These are phyloP conservation scores for Lactifluus hygrophoroides DNA, from an alignment of 768 basidiomycete species.

Conservation along the genomic window DNA sequence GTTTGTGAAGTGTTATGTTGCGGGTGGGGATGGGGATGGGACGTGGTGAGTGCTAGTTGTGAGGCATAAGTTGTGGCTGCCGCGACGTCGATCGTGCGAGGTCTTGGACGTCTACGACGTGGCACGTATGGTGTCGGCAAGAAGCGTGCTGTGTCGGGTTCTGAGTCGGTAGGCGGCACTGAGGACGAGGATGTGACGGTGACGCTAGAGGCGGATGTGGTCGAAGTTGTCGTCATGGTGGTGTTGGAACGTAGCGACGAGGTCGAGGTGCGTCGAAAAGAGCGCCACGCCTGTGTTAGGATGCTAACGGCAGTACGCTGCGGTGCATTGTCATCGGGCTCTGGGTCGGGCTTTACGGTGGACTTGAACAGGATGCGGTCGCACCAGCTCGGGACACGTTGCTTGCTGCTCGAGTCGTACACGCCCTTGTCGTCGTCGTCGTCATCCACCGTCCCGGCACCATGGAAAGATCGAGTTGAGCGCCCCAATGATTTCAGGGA, in stretches of 20 bases:
- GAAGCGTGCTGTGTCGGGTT: background rate
- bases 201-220: background rate
- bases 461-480: slow-evolving; percentile 17
- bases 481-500: background rate
- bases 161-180: background rate
- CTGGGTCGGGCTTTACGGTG: slow-evolving; percentile 43
- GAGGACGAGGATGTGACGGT: background rate
- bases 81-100: slow-evolving; percentile 12
- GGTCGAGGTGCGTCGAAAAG: slow-evolving; percentile 9
- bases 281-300: slow-evolving; percentile 21
- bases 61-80: background rate
- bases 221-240: background rate
- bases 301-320: slow-evolving; percentile 25
- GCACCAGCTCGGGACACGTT: slow-evolving; percentile 84
- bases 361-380: slow-evolving; percentile 81
- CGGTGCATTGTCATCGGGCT: slow-evolving; percentile 32
- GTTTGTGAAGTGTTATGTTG: background rate
- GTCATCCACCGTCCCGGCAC: slow-evolving; percentile 30
- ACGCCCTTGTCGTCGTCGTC: slow-evolving; percentile 50
- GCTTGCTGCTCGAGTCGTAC: slow-evolving; percentile 75
- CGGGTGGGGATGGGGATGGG: background rate
- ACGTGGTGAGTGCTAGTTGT: background rate
- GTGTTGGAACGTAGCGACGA: slow-evolving; percentile 9
- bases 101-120: slow-evolving; percentile 10
- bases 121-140: slow-evolving; percentile 7